A percentile compares a stretch with the other conserved stretches of the same genome.
Conservation (phyloP, 139 green algal genomes). For the Coccomyxa sp. region DNA sequence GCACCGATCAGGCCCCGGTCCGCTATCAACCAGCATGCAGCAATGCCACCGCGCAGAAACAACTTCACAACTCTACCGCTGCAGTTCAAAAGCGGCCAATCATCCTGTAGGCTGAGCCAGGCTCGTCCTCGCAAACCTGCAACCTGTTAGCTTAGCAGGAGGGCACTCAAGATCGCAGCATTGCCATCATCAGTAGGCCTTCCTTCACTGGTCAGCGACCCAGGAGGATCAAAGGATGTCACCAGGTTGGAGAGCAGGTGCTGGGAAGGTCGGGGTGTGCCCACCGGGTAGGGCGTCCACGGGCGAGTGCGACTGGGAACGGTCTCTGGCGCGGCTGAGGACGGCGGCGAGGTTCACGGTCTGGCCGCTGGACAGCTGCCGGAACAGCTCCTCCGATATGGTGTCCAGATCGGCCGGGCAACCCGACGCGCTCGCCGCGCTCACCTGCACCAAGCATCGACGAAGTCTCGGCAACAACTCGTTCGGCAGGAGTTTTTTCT, state of each 20-base stretch:
- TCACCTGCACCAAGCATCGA: slow-evolving; percentile 17
- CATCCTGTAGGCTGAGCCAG: no score
- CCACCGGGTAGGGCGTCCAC: no score
- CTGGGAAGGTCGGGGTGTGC: no score
- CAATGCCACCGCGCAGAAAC: no score
- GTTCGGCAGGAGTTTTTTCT: no score
- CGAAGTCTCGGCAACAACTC: no score
- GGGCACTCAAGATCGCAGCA: not conserved
- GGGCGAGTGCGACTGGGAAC: not conserved
- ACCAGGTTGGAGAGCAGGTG: not conserved
- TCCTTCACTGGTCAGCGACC: not conserved
- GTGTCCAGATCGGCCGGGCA: slow-evolving; percentile 46
- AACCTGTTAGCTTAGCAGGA: no score
- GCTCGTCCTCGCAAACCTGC: no score
- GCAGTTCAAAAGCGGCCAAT: no score
- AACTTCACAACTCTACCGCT: no score
- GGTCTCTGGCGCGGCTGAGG: not conserved
- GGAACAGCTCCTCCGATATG: slow-evolving; percentile 63
- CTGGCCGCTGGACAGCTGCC: slow-evolving; percentile 49
- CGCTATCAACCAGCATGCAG: no score
- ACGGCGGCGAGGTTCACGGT: not conserved
- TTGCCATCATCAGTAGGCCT: not conserved
- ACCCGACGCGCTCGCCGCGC: slow-evolving; percentile 25
- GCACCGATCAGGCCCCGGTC: no score
- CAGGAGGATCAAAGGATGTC: not conserved